Evolutionary conservation across 2,329 filamentous ascomycete species (phyloP).

Genomic region (Chaetomiaceae sp.): DNA sequence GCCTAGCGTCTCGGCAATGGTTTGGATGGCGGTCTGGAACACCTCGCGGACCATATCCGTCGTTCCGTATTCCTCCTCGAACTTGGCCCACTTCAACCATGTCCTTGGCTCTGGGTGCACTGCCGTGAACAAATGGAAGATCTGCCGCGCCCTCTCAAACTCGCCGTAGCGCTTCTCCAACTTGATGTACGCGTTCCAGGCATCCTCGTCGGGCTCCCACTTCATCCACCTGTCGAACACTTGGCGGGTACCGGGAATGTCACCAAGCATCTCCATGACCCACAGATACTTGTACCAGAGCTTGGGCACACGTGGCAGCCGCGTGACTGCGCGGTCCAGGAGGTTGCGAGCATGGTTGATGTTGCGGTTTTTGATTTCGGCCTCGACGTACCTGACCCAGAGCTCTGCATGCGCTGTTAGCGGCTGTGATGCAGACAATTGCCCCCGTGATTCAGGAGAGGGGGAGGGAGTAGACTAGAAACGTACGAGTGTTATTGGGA

Average conservation of each 20-base stretch:
- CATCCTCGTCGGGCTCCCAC: slow-evolving; percentile 94
- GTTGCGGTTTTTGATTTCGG: slow-evolving; percentile 91
- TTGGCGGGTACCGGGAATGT: slow-evolving; percentile 84
- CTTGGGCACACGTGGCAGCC: slow-evolving; percentile 87
- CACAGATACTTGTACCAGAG: slow-evolving; percentile 99
- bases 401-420: slow-evolving; percentile 40
- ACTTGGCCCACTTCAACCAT: slow-evolving; percentile 98
- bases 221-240: slow-evolving; percentile 98
- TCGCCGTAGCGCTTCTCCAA: slow-evolving; percentile 93
- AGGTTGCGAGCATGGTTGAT: slow-evolving; percentile 97
- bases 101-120: slow-evolving; percentile 93
- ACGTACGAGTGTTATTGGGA: slow-evolving; percentile 65
- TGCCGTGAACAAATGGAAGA: slow-evolving; percentile 85
- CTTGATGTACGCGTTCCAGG: slow-evolving; percentile 96
- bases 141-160: slow-evolving; percentile 80
- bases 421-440: background rate
- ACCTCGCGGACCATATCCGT: slow-evolving; percentile 89
- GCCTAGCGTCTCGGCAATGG: slow-evolving; percentile 81
- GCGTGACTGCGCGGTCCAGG: slow-evolving; percentile 89
- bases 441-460: background rate
- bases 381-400: slow-evolving; percentile 92
- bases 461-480: no score
- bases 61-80: slow-evolving; percentile 93
- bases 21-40: slow-evolving; percentile 81
- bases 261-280: slow-evolving; percentile 96